These are phyloP conservation scores for Boletus reticulatus DNA, from an alignment of 768 basidiomycete species.

Conservation along the genomic window DNA sequence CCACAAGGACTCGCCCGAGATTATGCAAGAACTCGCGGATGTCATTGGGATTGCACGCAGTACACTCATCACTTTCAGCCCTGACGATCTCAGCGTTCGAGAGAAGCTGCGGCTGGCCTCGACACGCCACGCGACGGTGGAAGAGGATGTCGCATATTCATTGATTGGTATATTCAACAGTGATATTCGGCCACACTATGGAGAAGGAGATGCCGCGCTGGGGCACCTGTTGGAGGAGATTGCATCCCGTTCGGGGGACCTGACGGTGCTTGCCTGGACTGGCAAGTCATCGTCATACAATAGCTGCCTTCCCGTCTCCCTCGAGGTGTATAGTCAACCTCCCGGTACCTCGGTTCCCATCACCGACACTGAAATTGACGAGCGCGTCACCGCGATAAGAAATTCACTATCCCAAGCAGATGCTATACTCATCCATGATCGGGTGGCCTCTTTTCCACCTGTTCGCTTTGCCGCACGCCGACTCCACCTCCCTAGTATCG, in stretches of 20 bases:
- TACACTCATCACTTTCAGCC: not conserved
- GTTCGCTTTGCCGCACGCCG: not conserved
- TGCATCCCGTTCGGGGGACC: not conserved
- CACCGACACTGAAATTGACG: not conserved
- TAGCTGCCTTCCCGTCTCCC: conserved; percentile 6
- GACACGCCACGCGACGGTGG: not conserved
- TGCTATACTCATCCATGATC: not conserved
- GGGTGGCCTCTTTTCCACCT: not conserved
- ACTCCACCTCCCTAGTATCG: not conserved
- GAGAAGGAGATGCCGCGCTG: not conserved
- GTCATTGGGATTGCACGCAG: conserved; percentile 1
- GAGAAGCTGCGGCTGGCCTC: conserved; percentile 9
- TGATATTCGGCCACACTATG: conserved; percentile 6
- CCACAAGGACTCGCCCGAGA: conserved; percentile 9
- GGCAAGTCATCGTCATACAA: conserved; percentile 6
- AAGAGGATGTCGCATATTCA: conserved; percentile 7
- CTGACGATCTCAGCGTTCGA: not conserved
- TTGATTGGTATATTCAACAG: not conserved
- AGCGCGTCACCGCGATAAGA: not conserved
- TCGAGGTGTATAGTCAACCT: not conserved
- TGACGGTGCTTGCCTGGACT: conserved; percentile 3
- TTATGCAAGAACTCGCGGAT: conserved; percentile 7
- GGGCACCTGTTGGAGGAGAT: conserved; percentile 9
- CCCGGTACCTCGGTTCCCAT: not conserved
- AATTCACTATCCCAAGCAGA: not conserved